Base-by-base conservation (phyloP, 2,329 filamentous ascomycete species). In the Ophiostoma ulmi region DNA sequence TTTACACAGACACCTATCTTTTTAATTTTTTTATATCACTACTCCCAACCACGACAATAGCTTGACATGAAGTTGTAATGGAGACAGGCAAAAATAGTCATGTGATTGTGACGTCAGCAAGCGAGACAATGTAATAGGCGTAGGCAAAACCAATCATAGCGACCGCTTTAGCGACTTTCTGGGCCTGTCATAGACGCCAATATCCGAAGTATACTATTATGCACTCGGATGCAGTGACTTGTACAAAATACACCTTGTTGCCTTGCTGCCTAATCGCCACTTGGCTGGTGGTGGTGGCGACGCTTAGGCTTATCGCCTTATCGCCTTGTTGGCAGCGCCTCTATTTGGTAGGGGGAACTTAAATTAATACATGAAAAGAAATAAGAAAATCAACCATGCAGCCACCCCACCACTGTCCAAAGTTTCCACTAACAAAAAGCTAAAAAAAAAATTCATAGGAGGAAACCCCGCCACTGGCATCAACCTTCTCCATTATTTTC, bases 231-330 rank as follows among this genome's bases (percentile, higher is more conserved):
- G 55, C 26, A 20, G 55, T 26, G 22, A 2, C 26, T 22, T 61
- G 22, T 17, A 61, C 71, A 66, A 68, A n/a, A 26, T n/a, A n/a
- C 52, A 26, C 10, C 13, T 70, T 70, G 55, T 6, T 72, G 71
- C 71, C 71, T 71, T 70, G 14, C 13, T 70, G 70, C 72, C 72
- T 72, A 72, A 71, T 71, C 41, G 68, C 68, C 71, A 58, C 69
- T 20, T 17, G 41, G 20, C 17, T 71, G 52, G n/a, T 58, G n/a
- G 10, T 58, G n/a, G 10, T n/a, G 8, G 11, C n/a, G 17, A 48
- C 17, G 44, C 14, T 7, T 13, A 1, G 7, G 44, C 44, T 68
- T 68, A 71, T 72, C 71, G 69, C 35, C 69, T 64, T 72, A 72
- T 70, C 69, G 31, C 31, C 31, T 11, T 44, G 39, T 11, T 44